These are phyloP conservation scores for Neurospora sp. DNA, from an alignment of 495 filamentous ascomycete species.

Conservation along the genomic window DNA sequence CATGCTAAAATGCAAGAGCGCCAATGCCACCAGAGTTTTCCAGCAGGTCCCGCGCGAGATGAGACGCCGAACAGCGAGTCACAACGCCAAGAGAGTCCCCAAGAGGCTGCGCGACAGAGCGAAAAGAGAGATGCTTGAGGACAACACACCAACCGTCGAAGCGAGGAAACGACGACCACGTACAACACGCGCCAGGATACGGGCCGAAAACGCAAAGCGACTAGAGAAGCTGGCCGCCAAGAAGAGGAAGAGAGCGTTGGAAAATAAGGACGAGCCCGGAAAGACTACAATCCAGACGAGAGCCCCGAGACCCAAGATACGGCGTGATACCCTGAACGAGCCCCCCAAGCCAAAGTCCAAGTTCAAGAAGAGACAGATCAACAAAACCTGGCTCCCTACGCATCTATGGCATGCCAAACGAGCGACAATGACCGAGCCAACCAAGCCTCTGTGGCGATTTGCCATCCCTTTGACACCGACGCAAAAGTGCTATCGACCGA, in stretches of 20 bases:
- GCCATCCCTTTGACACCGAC: slow-evolving; percentile 73
- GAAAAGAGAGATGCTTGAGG: slow-evolving; percentile 73
- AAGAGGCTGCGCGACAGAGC: slow-evolving; percentile 62
- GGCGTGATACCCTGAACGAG: slow-evolving; percentile 56
- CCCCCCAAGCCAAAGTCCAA: slow-evolving; percentile 57
- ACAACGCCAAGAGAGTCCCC: slow-evolving; percentile 90
- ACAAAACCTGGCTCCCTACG: slow-evolving; percentile 92
- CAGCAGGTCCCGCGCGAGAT: slow-evolving; percentile 79
- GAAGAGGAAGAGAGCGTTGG: slow-evolving; percentile 42
- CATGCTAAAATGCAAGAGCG: slow-evolving; percentile 61
- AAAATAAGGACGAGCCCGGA: background rate
- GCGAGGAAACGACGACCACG: slow-evolving; percentile 60
- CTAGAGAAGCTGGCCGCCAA: slow-evolving; percentile 55
- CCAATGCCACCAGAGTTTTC: slow-evolving; percentile 65
- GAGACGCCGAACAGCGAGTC: slow-evolving; percentile 80
- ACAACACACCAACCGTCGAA: slow-evolving; percentile 82
- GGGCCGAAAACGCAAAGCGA: slow-evolving; percentile 73
- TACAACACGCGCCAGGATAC: slow-evolving; percentile 55
- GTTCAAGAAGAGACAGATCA: slow-evolving; percentile 73
- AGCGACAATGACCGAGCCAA: slow-evolving; percentile 72
- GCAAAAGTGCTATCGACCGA: slow-evolving; percentile 79
- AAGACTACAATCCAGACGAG: slow-evolving; percentile 31
- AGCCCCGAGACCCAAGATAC: slow-evolving; percentile 52
- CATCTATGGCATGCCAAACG: slow-evolving; percentile 91
- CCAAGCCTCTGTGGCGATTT: slow-evolving; percentile 80